Conservation (phyloP, 345 rosid genomes). For the Brassica rapa region DNA sequence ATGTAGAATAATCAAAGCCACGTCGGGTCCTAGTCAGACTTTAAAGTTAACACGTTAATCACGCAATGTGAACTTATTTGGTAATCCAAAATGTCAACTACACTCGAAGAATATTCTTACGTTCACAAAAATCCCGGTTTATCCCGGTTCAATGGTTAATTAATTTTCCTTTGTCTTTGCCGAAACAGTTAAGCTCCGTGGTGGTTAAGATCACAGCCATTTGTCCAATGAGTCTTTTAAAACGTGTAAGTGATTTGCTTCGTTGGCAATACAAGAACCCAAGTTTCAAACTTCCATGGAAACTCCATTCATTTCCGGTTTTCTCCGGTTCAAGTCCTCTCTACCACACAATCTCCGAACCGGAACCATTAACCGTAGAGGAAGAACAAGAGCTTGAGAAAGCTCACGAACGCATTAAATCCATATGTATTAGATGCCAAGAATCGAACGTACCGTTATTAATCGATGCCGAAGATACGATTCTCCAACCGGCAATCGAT, state of each 20-base stretch:
- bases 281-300: conserved; percentile 72
- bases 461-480: conserved; percentile 80
- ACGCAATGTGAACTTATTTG: conserved; percentile 19
- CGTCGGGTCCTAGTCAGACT: conserved; percentile 25
- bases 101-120: conserved; percentile 14
- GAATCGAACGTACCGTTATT: conserved; percentile 55
- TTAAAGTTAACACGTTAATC: conserved; percentile 26
- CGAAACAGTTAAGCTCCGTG: conserved; percentile 67
- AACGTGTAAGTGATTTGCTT: conserved; percentile 67
- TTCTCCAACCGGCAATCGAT: conserved; percentile 83
- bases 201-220: conserved; percentile 74
- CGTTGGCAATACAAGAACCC: conserved; percentile 84
- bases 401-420: conserved; percentile 53
- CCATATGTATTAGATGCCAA: conserved; percentile 51
- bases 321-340: conserved; percentile 69
- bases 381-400: conserved; percentile 63
- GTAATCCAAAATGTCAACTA: conserved; percentile 20
- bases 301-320: conserved; percentile 58
- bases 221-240: conserved; percentile 58
- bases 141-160: conserved; percentile 8
- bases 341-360: conserved; percentile 64
- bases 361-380: conserved; percentile 57
- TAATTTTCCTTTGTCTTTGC: background rate
- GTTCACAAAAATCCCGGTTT: conserved; percentile 11
- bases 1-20: conserved; percentile 8